A percentile compares a stretch with the other conserved stretches of the same genome.
Conservation (phyloP, 495 filamentous ascomycete genomes). For the Lineolata rhizophorae region DNA sequence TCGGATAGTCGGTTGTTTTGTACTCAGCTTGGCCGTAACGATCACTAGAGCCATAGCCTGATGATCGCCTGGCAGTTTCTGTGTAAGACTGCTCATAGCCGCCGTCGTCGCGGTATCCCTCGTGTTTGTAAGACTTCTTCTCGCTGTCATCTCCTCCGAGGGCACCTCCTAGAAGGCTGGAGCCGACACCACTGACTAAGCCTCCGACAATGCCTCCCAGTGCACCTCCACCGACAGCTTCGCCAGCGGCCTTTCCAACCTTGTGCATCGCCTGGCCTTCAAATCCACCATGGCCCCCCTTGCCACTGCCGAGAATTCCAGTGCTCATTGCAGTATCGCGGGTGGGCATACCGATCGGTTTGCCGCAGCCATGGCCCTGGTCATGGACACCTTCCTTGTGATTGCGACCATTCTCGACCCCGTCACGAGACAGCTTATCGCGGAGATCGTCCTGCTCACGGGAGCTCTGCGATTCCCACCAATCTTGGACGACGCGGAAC, state of each 20-base stretch:
- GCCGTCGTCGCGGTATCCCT: conserved; percentile 16
- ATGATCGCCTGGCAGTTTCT: conserved; percentile 21
- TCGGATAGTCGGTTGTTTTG: conserved; percentile 20
- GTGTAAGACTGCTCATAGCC: conserved; percentile 22
- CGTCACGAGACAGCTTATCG: conserved; percentile 48
- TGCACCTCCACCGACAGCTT: conserved; percentile 21
- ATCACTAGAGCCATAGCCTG: conserved; percentile 9
- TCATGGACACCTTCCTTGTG: conserved; percentile 74
- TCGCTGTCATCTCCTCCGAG: conserved; percentile 22
- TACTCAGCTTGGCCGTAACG: conserved; percentile 26
- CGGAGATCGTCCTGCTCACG: conserved; percentile 38
- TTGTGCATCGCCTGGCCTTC: conserved; percentile 2
- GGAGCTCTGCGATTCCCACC: conserved; percentile 53
- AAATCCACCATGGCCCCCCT: conserved; percentile 2
- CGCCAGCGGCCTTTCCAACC: conserved; percentile 11
- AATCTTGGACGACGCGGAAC: conserved; percentile 55
- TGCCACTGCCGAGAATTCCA: conserved; percentile 6
- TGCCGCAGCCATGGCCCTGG: conserved; percentile 65
- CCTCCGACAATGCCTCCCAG: conserved; percentile 23
- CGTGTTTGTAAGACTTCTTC: conserved; percentile 20
- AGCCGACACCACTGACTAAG: conserved; percentile 22
- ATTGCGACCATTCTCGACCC: conserved; percentile 52
- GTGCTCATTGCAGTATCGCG: conserved; percentile 19
- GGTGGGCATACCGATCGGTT: conserved; percentile 37
- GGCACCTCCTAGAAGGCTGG: conserved; percentile 11